phyloP scores from a whole-genome alignment of 148 eudicot genomes.

The Rhododendron kiyosumense region DNA sequence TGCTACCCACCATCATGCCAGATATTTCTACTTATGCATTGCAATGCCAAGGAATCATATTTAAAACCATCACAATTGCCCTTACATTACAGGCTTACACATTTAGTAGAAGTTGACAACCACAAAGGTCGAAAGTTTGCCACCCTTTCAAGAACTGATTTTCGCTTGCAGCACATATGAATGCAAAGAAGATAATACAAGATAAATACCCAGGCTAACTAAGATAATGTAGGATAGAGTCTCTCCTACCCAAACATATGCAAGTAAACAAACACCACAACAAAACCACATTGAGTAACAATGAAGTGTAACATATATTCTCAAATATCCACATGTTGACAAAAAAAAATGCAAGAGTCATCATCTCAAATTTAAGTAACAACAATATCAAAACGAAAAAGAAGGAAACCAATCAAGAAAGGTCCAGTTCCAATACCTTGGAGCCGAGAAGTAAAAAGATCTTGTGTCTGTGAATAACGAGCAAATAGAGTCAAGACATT shows the following conservation, averaged over 20 bases:
- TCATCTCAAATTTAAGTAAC: background rate
- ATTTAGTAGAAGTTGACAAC: background rate
- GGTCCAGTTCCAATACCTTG: constrained; percentile 43
- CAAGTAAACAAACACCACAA: background rate
- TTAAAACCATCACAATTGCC: background rate
- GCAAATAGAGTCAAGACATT: constrained; percentile 38
- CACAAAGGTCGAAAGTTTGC: background rate
- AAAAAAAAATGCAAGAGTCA: background rate
- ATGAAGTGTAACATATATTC: background rate
- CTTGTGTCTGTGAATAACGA: constrained; percentile 67
- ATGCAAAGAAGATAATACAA: background rate
- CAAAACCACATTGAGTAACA: background rate
- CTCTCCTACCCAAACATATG: background rate
- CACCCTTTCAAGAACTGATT: background rate
- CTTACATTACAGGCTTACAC: background rate
- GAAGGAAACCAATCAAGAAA: background rate
- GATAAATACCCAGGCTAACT: background rate
- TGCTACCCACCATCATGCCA: background rate
- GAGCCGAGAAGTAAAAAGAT: constrained; percentile 66
- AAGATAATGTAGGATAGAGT: background rate
- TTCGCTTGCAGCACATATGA: background rate
- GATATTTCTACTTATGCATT: background rate
- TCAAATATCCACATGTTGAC: background rate
- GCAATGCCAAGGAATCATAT: background rate
- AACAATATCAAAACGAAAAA: background rate